Evolutionary conservation across 1,139 yeast species (phyloP).

Genomic region (Yamadazyma jaroonii): DNA sequence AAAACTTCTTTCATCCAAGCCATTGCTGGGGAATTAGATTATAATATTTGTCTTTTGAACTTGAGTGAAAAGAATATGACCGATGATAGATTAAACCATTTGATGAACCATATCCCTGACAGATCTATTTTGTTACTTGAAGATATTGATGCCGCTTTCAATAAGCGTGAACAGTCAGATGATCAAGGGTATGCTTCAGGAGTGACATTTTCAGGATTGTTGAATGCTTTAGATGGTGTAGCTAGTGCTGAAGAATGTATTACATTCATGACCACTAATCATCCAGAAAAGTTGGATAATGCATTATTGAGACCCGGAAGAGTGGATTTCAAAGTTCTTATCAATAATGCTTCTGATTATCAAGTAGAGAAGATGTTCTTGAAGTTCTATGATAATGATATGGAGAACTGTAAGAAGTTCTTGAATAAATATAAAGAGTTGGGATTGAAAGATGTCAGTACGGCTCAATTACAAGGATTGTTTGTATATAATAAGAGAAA

Average conservation of each 20-base stretch:
- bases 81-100: constrained; percentile 88
- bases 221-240: constrained; percentile 97
- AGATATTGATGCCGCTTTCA: constrained; percentile 96
- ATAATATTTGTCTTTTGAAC: constrained; percentile 89
- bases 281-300: constrained; percentile 88
- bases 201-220: constrained; percentile 90
- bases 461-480: constrained; percentile 94
- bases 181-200: constrained; percentile 80
- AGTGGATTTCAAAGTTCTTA: constrained; percentile 77
- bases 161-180: constrained; percentile 69
- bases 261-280: constrained; percentile 98
- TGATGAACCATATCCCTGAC: constrained; percentile 95
- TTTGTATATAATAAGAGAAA: constrained; percentile 89
- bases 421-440: constrained; percentile 49
- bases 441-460: constrained; percentile 61
- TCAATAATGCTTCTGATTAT: constrained; percentile 79
- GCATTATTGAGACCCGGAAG: constrained; percentile 91
- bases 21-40: constrained; percentile 92
- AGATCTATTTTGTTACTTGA: constrained; percentile 81
- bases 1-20: constrained; percentile 96
- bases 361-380: constrained; percentile 84
- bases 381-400: constrained; percentile 76
- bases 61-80: constrained; percentile 88
- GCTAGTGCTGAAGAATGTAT: constrained; percentile 96
- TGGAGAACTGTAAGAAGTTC: constrained; percentile 60